Conservation (phyloP, 2,329 filamentous ascomycete species). For the Trichoderma pleuroti region DNA sequence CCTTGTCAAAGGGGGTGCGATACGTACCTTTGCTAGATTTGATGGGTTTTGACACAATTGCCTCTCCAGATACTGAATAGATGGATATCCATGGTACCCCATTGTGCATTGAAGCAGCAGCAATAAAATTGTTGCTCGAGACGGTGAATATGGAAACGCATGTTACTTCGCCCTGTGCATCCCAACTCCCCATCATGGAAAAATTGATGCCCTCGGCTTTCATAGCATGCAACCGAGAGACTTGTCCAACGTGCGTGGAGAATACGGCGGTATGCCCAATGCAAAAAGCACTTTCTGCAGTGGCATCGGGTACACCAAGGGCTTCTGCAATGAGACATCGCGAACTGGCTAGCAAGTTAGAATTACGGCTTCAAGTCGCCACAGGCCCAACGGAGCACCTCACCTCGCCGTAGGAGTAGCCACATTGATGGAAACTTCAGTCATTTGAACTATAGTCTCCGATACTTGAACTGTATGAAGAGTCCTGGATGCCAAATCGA, state of each 20-base stretch:
- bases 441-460: slow-evolving; percentile 51
- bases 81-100: slow-evolving; percentile 34
- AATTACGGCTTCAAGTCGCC: not conserved
- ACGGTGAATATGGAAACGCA: slow-evolving; percentile 40
- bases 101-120: slow-evolving; percentile 35
- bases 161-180: slow-evolving; percentile 47
- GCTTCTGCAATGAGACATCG: slow-evolving; percentile 34
- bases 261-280: slow-evolving; percentile 39
- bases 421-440: slow-evolving; percentile 45
- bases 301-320: slow-evolving; percentile 27
- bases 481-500: slow-evolving; percentile 53
- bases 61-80: slow-evolving; percentile 28
- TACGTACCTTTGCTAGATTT: slow-evolving; percentile 16
- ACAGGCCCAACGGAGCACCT: not conserved
- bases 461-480: slow-evolving; percentile 42
- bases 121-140: slow-evolving; percentile 28
- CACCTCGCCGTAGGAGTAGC: slow-evolving; percentile 37
- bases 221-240: slow-evolving; percentile 41
- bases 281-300: slow-evolving; percentile 44
- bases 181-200: slow-evolving; percentile 30
- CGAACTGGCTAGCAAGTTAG: slow-evolving; percentile 25
- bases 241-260: slow-evolving; percentile 37
- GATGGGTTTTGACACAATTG: slow-evolving; percentile 22
- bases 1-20: not conserved
- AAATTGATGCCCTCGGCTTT: slow-evolving; percentile 35